Conservation (phyloP, 257 asterid genomes). For the Solanum pennellii region DNA sequence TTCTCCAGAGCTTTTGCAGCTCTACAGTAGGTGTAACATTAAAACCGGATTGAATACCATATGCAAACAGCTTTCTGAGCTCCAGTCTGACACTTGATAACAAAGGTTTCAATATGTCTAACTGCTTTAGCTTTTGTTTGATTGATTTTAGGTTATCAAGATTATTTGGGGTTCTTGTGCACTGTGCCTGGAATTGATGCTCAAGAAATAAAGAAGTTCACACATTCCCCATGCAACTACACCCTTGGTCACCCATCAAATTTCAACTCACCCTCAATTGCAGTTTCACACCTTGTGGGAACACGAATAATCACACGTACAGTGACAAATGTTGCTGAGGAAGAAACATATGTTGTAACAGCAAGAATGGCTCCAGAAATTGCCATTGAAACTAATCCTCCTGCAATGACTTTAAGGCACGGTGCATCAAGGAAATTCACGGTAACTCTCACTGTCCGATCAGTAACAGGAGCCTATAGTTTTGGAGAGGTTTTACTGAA, state of each 20-base stretch:
- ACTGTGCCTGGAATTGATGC: slow-evolving; percentile 71
- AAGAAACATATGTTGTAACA: slow-evolving; percentile 79
- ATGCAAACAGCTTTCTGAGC: not conserved
- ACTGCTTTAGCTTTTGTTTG: not conserved
- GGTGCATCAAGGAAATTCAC: slow-evolving; percentile 57
- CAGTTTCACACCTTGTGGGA: slow-evolving; percentile 86
- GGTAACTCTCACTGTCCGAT: slow-evolving; percentile 63
- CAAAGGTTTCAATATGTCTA: not conserved
- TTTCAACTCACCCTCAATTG: slow-evolving; percentile 74
- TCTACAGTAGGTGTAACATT: not conserved
- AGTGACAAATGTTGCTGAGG: slow-evolving; percentile 71
- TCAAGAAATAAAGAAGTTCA: slow-evolving; percentile 57
- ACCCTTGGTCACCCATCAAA: slow-evolving; percentile 82
- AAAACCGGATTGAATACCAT: not conserved
- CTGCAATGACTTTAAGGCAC: slow-evolving; percentile 89
- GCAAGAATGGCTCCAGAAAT: slow-evolving; percentile 87
- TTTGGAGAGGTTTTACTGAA: slow-evolving; percentile 82
- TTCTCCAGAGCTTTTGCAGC: not conserved
- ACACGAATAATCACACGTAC: slow-evolving; percentile 69
- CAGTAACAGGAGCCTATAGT: slow-evolving; percentile 72
- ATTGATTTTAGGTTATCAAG: slow-evolving; percentile 51
- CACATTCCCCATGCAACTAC: slow-evolving; percentile 79
- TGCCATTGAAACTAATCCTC: slow-evolving; percentile 81
- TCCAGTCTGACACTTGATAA: not conserved
- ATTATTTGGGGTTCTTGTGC: slow-evolving; percentile 93